Evolutionary conservation across 78 protist genomes (phyloP), one percentile per base, ranked within the genome.

Genomic region (Dictyostelium brefeldianum): DNA sequence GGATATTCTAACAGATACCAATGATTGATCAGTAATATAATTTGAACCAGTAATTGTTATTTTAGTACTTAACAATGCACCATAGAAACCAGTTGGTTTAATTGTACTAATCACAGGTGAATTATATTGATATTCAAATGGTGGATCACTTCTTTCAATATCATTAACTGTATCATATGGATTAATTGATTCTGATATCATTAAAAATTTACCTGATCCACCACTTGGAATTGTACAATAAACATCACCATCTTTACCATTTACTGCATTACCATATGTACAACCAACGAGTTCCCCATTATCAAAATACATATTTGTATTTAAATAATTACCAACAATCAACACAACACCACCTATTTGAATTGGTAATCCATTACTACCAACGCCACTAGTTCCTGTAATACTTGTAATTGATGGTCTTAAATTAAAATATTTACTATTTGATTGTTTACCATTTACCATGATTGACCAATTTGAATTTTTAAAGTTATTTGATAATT

Each of bases 401-500:
- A 67, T 15, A 31, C 31, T 31, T 14, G 43, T 67, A 67, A 67
- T 67, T 0, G 29, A 29, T 67, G 75, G 75, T 67, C 15, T 67
- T 67, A 67, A 15, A 67, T 67, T 67, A 15, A 67, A 31, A 67
- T 31, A 67, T 31, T 67, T 67, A 25, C n/a, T 25, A 31, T 67
- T 67, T 67, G 47, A 25, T 31, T 15, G 9, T 67, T 18, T 31
- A 31, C 75, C 75, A 31, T 67, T 18, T 29, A 67, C 31, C 15
- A 48, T 15, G 0, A 67, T 15, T 4, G 75, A 29, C 18, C 25
- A 29, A 29, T 29, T 15, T 12, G 75, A 31, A 31, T 43, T 67
- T 29, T 29, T 67, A 67, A 67, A 67, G 31, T 67, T 43, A 31
- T 67, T 25, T 67, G 75, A 48, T 67, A 67, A 67, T 31, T 31